Base-by-base conservation (phyloP, 371 early-diverging fungal species). In the Apophysomyces elegans region DNA sequence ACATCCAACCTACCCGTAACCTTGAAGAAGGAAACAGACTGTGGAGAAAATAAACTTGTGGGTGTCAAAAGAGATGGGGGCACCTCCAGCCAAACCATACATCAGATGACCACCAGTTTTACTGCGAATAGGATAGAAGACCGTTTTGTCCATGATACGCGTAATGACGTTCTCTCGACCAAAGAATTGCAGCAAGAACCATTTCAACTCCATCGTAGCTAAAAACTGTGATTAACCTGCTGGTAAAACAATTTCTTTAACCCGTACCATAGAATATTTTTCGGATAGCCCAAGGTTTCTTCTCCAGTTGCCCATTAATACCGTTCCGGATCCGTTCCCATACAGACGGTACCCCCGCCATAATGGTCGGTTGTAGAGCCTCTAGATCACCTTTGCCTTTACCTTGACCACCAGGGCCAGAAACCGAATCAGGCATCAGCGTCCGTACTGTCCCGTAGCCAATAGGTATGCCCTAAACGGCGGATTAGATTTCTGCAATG, bases 361-460 rank as follows among this genome's bases (percentile, higher is more conserved):
- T 88, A 59, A 97, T 83, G 11, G 95, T 94, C 5, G 99, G 99
- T n/a, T 84, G 81, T 56, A 95, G 80, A 35, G 88, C 91, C 59
- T 89, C 84, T 61, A 96, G 86, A 79, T 99, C 99, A n/a, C 96
- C 95, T 43, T 85, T 77, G 65, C 97, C 93, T 69, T 92, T 88
- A 68, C 95, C 90, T 56, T 78, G 69, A 21, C 85, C 85, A 60
- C 74, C 69, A n/a, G 76, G 72, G 5, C 85, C 83, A 35, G 73
- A 76, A 9, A 93, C 92, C 58, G 88, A 85, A 9, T 94, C 93
- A 68, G 94, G 87, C 80, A 93, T 91, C 38, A 96, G 78, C 0
- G 95, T 95, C 58, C 90, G 86, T 6, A 88, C 80, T 16, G 81
- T 81, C 36, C 89, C 98, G 75, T 95, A 98, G 3, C 95, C 96